phyloP scores from a whole-genome alignment of 2,329 filamentous ascomycete species.

The Aspergillaceae sp. region DNA sequence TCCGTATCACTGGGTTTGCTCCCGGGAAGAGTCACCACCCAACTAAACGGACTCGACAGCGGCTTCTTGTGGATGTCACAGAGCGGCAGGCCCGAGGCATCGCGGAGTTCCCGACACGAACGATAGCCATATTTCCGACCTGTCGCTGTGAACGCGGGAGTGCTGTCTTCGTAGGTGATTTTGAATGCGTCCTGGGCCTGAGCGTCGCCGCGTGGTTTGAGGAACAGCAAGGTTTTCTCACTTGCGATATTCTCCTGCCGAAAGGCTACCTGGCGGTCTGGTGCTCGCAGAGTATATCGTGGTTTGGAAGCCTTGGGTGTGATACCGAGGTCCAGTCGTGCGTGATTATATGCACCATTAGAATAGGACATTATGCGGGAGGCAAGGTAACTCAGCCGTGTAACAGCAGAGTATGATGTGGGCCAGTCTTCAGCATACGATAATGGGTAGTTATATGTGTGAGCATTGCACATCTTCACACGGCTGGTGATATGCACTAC shows the following conservation, averaged over 20 bases:
- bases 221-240: slow-evolving; percentile 10
- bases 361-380: neutral
- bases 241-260: slow-evolving; percentile 12
- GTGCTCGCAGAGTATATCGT: slow-evolving; percentile 11
- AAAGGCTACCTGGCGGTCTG: slow-evolving; percentile 13
- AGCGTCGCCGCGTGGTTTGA: slow-evolving; percentile 10
- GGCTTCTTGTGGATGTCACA: slow-evolving; percentile 17
- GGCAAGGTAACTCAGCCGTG: no score
- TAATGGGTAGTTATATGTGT: no score
- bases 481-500: no score
- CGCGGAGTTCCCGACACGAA: slow-evolving; percentile 17
- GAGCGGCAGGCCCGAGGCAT: slow-evolving; percentile 16
- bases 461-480: no score
- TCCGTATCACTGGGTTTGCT: slow-evolving; percentile 1
- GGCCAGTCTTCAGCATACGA: no score
- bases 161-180: slow-evolving; percentile 12
- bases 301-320: slow-evolving; percentile 3
- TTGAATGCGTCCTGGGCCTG: slow-evolving; percentile 12
- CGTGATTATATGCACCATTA: slow-evolving; percentile 6
- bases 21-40: slow-evolving; percentile 10
- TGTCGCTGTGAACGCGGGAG: slow-evolving; percentile 12
- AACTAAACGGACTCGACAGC: slow-evolving; percentile 4
- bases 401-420: no score
- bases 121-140: slow-evolving; percentile 17
- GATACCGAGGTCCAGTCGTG: slow-evolving; percentile 9